These are phyloP conservation scores for Trichophyton equinum DNA, from an alignment of 2,329 filamentous ascomycete species.

Conservation along the genomic window DNA sequence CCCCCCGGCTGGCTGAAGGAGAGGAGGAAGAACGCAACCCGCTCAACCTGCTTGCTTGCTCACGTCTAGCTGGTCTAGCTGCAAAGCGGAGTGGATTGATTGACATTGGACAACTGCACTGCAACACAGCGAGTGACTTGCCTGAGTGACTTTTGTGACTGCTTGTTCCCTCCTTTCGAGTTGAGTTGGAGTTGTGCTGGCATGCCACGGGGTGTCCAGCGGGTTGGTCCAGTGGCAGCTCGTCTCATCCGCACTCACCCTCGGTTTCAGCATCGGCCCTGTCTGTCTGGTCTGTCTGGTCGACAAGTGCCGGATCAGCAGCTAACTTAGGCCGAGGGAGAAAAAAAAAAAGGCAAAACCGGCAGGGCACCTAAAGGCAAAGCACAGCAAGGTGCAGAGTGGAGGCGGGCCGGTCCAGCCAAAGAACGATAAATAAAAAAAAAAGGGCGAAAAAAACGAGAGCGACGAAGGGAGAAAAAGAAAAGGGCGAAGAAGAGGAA, in stretches of 20 bases:
- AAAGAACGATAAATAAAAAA: neutral
- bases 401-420: slow-evolving; percentile 4
- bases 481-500: neutral
- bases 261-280: neutral
- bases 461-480: neutral
- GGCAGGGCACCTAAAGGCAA: neutral
- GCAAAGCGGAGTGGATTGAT: too few species aligned
- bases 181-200: neutral
- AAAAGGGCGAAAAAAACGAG: neutral
- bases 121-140: too few species aligned
- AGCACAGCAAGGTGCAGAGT: neutral
- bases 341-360: neutral
- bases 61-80: too few species aligned
- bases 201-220: neutral
- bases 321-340: neutral
- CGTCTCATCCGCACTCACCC: neutral
- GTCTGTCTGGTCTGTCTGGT: neutral
- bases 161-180: too few species aligned
- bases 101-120: too few species aligned
- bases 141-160: too few species aligned
- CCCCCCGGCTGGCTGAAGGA: neutral
- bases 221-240: neutral
- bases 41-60: too few species aligned
- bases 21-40: neutral
- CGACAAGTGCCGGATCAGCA: slow-evolving; percentile 2